phyloP scores from a whole-genome alignment of 2,329 filamentous ascomycete species.

The Ophiostoma sp. region DNA sequence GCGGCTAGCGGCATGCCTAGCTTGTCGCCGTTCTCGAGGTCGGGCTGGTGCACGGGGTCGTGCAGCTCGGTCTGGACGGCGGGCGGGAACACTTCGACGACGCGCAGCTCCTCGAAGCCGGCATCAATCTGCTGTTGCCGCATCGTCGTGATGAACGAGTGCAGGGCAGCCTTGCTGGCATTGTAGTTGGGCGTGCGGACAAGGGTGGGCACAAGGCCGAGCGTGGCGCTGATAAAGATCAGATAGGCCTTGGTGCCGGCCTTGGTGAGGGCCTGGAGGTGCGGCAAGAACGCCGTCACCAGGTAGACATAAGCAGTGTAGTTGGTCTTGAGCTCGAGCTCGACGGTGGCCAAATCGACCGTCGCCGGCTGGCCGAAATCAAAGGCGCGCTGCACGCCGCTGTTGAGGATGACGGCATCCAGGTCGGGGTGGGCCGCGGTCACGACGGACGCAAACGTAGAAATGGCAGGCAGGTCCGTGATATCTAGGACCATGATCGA shows the following conservation, averaged over 20 bases:
- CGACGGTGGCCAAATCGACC: conserved; percentile 42
- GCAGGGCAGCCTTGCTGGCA: conserved; percentile 51
- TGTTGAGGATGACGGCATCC: conserved; percentile 53
- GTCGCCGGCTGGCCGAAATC: conserved; percentile 46
- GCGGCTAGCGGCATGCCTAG: conserved; percentile 51
- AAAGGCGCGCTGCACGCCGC: conserved; percentile 48
- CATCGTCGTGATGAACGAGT: conserved; percentile 46
- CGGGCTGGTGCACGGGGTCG: conserved; percentile 41
- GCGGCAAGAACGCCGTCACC: conserved; percentile 47
- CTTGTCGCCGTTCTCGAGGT: conserved; percentile 42
- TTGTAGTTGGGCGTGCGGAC: conserved; percentile 48
- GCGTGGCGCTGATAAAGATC: conserved; percentile 36
- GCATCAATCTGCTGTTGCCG: conserved; percentile 46
- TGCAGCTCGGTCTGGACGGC: conserved; percentile 49
- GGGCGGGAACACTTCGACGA: conserved; percentile 49
- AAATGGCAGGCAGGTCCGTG: conserved; percentile 41
- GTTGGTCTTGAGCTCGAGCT: conserved; percentile 47
- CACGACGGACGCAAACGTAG: conserved; percentile 36
- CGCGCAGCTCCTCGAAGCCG: conserved; percentile 36
- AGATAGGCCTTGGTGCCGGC: conserved; percentile 29
- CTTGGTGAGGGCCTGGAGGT: conserved; percentile 36
- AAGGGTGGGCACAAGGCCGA: conserved; percentile 44
- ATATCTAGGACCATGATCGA: conserved; percentile 45
- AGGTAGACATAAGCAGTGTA: conserved; percentile 48
- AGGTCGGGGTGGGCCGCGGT: conserved; percentile 46